Evolutionary conservation across 2,329 filamentous ascomycete genomes (phyloP), one percentile per base, ranked within the genome.

Genomic region (Phialocephala subalpina): DNA sequence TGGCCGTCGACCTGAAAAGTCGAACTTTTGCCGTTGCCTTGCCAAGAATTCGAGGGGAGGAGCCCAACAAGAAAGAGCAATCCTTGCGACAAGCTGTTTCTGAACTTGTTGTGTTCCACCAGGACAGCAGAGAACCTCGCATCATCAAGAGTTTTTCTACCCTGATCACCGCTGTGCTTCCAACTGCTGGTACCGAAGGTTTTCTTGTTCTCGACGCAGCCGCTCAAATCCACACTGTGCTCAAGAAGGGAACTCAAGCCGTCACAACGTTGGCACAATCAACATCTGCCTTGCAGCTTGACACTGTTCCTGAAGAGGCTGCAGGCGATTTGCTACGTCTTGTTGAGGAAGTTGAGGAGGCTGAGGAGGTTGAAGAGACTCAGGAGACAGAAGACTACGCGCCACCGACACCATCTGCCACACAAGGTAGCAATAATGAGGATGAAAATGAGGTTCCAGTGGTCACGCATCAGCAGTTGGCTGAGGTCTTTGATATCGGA

Each of bases 171-270:
- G 88, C 90, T 14, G 78, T 97, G 1, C 80, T 93, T 1, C 84
- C 92, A 2, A 84, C 87, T 22, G 82, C 85, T 14, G 84, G 83
- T 22, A 86, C 88, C 1, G 88, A 87, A 55, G 93, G 93, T 4
- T 97, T 93, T 76, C 81, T 96, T 45, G 80, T 90, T 11, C 79
- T 97, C 6, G 93, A 97, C 76, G 85, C 90, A n/a, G 83, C 87
- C 0, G 92, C 93, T 16, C 90, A 92, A 73, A 82, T 97, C 45
- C 89, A 88, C 80, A 86, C 85, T 33, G 75, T 89, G 40, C 82
- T 83, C 42, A 87, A 91, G 75, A 86, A 86, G 72, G 85, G 86
- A 36, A 83, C 87, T 64, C 82, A 86, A 35, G 80, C 82, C 2
- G 80, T 83, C 1, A 77, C 86, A 1, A 78, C 82, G 3, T 80